phyloP scores from a whole-genome alignment of 331 rosid genomes.

The Acacia pycnantha region DNA sequence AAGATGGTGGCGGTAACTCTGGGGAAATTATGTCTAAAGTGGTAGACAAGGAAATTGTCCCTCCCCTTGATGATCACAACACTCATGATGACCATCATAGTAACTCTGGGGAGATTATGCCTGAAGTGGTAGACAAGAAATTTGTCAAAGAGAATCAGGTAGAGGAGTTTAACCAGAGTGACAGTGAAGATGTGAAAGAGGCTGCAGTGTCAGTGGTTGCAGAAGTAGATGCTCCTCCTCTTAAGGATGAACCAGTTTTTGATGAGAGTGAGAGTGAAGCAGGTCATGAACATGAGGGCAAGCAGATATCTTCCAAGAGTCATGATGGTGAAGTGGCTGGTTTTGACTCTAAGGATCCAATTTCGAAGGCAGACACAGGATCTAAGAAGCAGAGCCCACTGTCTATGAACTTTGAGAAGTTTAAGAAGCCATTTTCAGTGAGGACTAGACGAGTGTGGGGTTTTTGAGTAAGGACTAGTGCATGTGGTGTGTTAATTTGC shows the following conservation, averaged over 20 bases:
- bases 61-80: slow-evolving; percentile 40
- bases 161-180: slow-evolving; percentile 6
- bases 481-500: slow-evolving; percentile 13
- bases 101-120: background rate
- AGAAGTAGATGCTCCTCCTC: slow-evolving; percentile 29
- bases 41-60: slow-evolving; percentile 30
- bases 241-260: slow-evolving; percentile 33
- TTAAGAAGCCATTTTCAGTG: slow-evolving; percentile 51
- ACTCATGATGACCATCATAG: slow-evolving; percentile 35
- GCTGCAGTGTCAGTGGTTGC: slow-evolving; percentile 16
- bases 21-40: background rate
- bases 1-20: slow-evolving; percentile 20
- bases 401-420: slow-evolving; percentile 40
- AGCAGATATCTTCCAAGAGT: slow-evolving; percentile 34
- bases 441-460: slow-evolving; percentile 42
- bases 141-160: slow-evolving; percentile 24
- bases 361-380: slow-evolving; percentile 30
- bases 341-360: slow-evolving; percentile 23
- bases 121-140: slow-evolving; percentile 27
- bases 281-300: slow-evolving; percentile 21
- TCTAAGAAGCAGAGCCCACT: slow-evolving; percentile 37
- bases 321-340: slow-evolving; percentile 32
- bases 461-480: background rate
- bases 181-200: slow-evolving; percentile 26
- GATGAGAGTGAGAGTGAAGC: slow-evolving; percentile 50